Percentiles rank a stretch among this genome's conserved stretches.
Conservation (phyloP, 106 monocot genomes). For the Apostasia ramifera region DNA sequence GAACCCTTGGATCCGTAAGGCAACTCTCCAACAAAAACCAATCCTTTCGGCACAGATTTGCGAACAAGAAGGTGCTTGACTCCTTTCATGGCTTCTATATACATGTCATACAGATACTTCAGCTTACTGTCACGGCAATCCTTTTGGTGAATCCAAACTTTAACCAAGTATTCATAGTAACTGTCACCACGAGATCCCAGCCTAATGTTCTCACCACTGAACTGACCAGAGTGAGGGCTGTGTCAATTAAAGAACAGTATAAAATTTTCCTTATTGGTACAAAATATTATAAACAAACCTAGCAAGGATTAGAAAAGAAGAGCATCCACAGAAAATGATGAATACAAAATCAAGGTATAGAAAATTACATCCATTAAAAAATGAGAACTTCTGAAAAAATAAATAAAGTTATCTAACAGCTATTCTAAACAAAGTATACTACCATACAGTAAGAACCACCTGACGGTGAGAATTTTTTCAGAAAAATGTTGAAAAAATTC, state of each 20-base stretch:
- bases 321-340: too few relatives aligned
- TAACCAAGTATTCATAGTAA: conserved; percentile 91
- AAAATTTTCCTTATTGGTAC: too few relatives aligned
- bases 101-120: conserved; percentile 83
- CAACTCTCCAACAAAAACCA: conserved; percentile 88
- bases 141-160: conserved; percentile 89
- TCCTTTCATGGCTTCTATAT: conserved; percentile 87
- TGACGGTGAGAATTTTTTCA: too few relatives aligned
- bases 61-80: conserved; percentile 79
- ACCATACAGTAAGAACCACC: too few relatives aligned
- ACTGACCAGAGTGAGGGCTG: conserved; percentile 80
- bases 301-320: too few relatives aligned
- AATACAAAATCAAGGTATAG: too few relatives aligned
- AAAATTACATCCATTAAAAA: too few relatives aligned
- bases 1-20: conserved; percentile 55
- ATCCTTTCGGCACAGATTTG: conserved; percentile 74
- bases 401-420: too few relatives aligned
- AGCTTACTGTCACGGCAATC: conserved; percentile 28
- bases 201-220: conserved; percentile 84
- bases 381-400: too few relatives aligned
- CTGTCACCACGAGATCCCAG: conserved; percentile 96
- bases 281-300: too few relatives aligned
- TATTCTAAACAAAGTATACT: too few relatives aligned
- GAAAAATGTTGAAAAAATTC: too few relatives aligned
- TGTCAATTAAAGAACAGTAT: not conserved